Base-by-base conservation (phyloP, 306 rosid genomes). In the Neltuma alba region DNA sequence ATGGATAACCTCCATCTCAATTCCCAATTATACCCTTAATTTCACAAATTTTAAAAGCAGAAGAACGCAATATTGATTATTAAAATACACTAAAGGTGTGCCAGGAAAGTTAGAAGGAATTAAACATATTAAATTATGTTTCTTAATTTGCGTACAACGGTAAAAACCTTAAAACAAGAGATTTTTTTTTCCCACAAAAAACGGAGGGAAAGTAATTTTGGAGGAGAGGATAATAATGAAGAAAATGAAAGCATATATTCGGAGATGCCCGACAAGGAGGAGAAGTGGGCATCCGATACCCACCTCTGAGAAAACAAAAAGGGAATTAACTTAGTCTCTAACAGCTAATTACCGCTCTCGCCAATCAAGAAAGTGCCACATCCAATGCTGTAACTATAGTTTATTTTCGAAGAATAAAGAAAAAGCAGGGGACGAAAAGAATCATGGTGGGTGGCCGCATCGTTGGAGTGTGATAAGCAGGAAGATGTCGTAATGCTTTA, bases 161-260 rank as follows among this genome's bases (percentile, higher is more conserved):
- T 16, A 48, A 48, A n/a, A 33, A 50, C 58, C 11, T 20, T 20
- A 7, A 48, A 18, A 21, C 16, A 50, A 50, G 20, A 1, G 12
- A 20, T 50, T 50, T 20, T 50, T 50, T 20, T 6, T n/a, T 50
- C n/a, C n/a, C n/a, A n/a, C n/a, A 6, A 20, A n/a, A 52, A n/a
- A 18, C 10, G 11, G 7, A 52, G 12, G 58, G 57, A 7, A 3
- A 20, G n/a, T n/a, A 0, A 7, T n/a, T 8, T 21, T 54, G 61
- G 28, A 21, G 28, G 63, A 23, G 31, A 18, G 25, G 70, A 33
- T 33, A 9, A 76, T 48, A 70, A 76, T 54, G 18, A 77, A 12
- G 36, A 23, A 74, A 69, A 78, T 50, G 54, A 54, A 57, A 12
- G 81, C 72, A 85, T 85, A 75, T 78, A 76, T 85, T 79, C 79